phyloP scores from a whole-genome alignment of 1,284 basidiomycete species.

The Sphagnurus paluster region DNA sequence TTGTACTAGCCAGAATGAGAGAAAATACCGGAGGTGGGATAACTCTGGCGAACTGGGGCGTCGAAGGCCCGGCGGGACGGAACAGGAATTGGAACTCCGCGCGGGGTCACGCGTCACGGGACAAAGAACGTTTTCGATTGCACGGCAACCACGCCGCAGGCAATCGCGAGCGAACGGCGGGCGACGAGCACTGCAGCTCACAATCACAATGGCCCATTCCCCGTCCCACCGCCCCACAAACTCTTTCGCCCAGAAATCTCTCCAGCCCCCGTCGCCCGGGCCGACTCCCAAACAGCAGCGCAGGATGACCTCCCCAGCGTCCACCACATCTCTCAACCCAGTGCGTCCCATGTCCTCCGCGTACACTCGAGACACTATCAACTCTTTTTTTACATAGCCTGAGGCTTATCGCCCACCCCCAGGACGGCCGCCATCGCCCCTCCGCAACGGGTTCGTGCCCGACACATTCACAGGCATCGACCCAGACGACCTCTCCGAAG shows the following conservation, averaged over 20 bases:
- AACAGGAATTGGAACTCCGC: neutral
- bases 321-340: slow-evolving; percentile 23
- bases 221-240: slow-evolving; percentile 23
- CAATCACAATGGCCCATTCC: slow-evolving; percentile 23
- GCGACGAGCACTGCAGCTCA: slow-evolving; percentile 24
- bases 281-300: slow-evolving; percentile 27
- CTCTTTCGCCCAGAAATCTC: slow-evolving; percentile 21
- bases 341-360: slow-evolving; percentile 17
- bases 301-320: slow-evolving; percentile 34
- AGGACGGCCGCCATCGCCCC: slow-evolving; percentile 62
- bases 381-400: slow-evolving; percentile 26
- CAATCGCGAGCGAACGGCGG: slow-evolving; percentile 8
- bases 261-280: slow-evolving; percentile 17
- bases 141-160: neutral
- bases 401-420: slow-evolving; percentile 34
- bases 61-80: no score
- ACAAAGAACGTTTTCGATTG: neutral
- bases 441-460: slow-evolving; percentile 58
- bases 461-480: slow-evolving; percentile 60
- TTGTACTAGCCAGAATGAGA: no score
- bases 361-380: neutral
- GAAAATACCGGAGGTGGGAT: no score
- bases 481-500: slow-evolving; percentile 35
- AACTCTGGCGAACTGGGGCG: no score
- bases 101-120: neutral